Percentiles rank a stretch among this genome's conserved stretches.
Conservation (phyloP, 2,329 filamentous ascomycete genomes). For the Cercospora janseana region DNA sequence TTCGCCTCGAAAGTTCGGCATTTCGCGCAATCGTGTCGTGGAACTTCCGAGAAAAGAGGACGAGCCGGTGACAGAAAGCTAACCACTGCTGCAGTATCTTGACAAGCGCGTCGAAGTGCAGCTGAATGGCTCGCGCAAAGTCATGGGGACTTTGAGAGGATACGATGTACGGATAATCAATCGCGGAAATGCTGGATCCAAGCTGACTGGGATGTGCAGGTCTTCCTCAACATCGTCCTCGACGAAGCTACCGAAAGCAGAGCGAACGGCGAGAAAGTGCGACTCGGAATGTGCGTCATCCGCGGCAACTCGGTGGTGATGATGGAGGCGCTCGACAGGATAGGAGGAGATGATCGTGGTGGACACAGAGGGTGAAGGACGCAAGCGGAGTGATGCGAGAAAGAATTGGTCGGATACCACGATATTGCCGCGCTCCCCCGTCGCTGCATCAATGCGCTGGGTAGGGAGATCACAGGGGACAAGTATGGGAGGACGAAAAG, state of each 20-base stretch:
- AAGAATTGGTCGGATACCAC: background rate
- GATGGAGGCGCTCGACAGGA: constrained; percentile 64
- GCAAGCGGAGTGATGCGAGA: constrained; percentile 1
- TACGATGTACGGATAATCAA: constrained; percentile 72
- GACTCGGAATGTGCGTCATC: constrained; percentile 74
- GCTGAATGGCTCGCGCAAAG: constrained; percentile 95
- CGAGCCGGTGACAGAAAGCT: constrained; percentile 2
- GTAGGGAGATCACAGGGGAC: no score
- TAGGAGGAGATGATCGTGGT: constrained; percentile 35
- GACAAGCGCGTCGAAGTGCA: constrained; percentile 98
- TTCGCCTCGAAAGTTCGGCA: background rate
- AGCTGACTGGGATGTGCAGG: constrained; percentile 53
- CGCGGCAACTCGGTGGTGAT: constrained; percentile 98
- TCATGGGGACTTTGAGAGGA: constrained; percentile 87
- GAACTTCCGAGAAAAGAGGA: background rate
- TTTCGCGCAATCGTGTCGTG: background rate
- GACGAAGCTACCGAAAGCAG: constrained; percentile 97
- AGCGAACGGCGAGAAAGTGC: constrained; percentile 81
- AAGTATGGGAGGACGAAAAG: background rate
- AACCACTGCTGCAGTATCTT: constrained; percentile 68
- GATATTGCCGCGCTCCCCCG: no score
- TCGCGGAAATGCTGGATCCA: background rate
- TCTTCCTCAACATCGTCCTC: constrained; percentile 96
- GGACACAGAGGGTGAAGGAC: constrained; percentile 15
- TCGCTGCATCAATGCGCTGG: no score